phyloP scores from a whole-genome alignment of 306 rosid species.

The Castanospermum australe region DNA sequence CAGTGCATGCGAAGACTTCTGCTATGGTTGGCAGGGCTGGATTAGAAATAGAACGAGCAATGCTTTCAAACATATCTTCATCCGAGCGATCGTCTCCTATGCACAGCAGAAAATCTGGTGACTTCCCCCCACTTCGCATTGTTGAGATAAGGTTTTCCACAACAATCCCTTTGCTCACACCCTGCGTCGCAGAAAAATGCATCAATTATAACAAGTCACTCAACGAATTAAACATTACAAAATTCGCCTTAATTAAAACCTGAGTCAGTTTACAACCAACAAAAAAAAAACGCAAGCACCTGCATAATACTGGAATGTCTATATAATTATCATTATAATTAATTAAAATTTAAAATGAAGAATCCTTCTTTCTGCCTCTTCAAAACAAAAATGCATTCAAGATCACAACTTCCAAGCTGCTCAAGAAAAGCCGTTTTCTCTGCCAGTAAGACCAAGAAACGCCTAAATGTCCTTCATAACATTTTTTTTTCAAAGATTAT shows the following conservation, averaged over 20 bases:
- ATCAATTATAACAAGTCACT: background rate
- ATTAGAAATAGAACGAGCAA: conserved; percentile 37
- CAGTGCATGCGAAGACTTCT: conserved; percentile 61
- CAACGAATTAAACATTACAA: background rate
- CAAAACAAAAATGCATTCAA: background rate
- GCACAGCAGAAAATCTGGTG: conserved; percentile 72
- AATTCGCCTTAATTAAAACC: too few species aligned
- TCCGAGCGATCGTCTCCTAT: conserved; percentile 78
- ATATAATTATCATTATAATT: too few species aligned
- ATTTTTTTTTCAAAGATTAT: background rate
- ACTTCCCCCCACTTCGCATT: conserved; percentile 42
- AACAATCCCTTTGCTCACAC: conserved; percentile 70
- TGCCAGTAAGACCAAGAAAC: background rate
- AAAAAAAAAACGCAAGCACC: too few species aligned
- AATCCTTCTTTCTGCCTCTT: background rate
- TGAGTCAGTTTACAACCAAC: too few species aligned
- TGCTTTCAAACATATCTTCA: conserved; percentile 71
- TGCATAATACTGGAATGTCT: too few species aligned
- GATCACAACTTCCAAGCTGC: too few species aligned
- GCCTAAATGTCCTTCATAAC: background rate
- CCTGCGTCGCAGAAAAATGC: conserved; percentile 39
- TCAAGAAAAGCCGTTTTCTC: background rate
- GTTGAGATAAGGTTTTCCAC: conserved; percentile 61
- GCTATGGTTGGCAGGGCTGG: conserved; percentile 38
- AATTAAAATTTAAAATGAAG: too few species aligned